Percentiles rank a stretch among this genome's conserved stretches.
Evolutionary conservation across 2,329 filamentous ascomycete species (phyloP).

Genomic region (Fusarium concolor): DNA sequence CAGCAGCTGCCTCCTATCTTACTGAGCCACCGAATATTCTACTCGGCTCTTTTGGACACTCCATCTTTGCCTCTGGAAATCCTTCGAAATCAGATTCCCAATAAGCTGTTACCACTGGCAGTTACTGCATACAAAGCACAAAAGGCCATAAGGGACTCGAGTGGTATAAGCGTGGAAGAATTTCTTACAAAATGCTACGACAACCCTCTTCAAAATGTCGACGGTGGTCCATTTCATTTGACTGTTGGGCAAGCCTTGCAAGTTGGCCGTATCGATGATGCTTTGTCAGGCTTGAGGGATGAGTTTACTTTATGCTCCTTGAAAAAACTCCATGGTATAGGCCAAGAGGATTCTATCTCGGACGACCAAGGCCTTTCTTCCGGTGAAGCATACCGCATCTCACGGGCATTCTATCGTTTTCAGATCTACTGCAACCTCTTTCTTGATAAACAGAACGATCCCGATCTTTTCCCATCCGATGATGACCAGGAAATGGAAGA

Average conservation of each 20-base stretch:
- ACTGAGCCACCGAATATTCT: slow-evolving; percentile 41
- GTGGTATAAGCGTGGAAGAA: slow-evolving; percentile 1
- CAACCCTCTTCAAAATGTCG: slow-evolving; percentile 7
- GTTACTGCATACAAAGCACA: slow-evolving; percentile 33
- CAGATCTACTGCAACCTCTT: slow-evolving; percentile 43
- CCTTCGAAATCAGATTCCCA: slow-evolving; percentile 32
- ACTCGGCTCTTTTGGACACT: slow-evolving; percentile 36
- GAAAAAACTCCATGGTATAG: slow-evolving; percentile 31
- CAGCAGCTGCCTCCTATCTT: slow-evolving; percentile 32
- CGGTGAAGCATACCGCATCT: slow-evolving; percentile 29
- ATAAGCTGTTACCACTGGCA: slow-evolving; percentile 29
- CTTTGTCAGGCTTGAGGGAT: slow-evolving; percentile 11
- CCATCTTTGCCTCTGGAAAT: slow-evolving; percentile 36
- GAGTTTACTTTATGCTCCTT: slow-evolving; percentile 23
- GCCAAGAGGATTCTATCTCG: slow-evolving; percentile 9
- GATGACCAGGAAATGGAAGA: not conserved
- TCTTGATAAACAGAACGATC: slow-evolving; percentile 5
- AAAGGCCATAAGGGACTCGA: slow-evolving; percentile 12
- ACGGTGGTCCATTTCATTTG: slow-evolving; percentile 19
- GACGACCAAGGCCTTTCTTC: slow-evolving; percentile 8
- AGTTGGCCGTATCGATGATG: slow-evolving; percentile 29
- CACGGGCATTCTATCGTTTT: slow-evolving; percentile 40
- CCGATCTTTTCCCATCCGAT: slow-evolving; percentile 4
- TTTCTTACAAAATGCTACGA: slow-evolving; percentile 36
- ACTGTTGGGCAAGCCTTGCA: slow-evolving; percentile 31